A percentile compares a stretch with the other conserved stretches of the same genome.
Conservation (phyloP, 2,329 filamentous ascomycete species). For the Ascochyta lentis region DNA sequence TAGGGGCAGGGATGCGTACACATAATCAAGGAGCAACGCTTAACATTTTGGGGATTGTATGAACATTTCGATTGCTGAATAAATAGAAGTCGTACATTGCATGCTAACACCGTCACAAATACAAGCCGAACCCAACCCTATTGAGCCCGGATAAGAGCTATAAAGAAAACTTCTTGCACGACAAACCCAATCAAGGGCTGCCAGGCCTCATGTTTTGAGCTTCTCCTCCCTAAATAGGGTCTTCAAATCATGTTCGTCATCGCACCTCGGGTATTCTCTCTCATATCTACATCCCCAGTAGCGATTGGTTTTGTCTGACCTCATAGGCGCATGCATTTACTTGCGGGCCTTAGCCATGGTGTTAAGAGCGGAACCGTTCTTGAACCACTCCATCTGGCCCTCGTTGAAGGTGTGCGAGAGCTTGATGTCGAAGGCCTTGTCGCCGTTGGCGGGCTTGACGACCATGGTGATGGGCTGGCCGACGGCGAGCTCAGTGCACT, state of each 20-base stretch:
- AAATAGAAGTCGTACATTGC: conserved; percentile 44
- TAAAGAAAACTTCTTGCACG: conserved; percentile 37
- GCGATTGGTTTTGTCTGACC: conserved; percentile 21
- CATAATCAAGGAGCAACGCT: neutral
- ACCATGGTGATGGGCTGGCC: conserved; percentile 91
- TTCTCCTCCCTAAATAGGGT: conserved; percentile 27
- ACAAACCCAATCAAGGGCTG: conserved; percentile 23
- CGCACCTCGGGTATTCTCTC: conserved; percentile 32
- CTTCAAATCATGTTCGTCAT: conserved; percentile 25
- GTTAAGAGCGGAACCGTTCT: conserved; percentile 96
- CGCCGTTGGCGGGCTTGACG: conserved; percentile 88
- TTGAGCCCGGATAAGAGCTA: conserved; percentile 35
- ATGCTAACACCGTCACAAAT: conserved; percentile 49
- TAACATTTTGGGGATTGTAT: neutral
- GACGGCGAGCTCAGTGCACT: conserved; percentile 87
- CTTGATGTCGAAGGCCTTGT: conserved; percentile 76
- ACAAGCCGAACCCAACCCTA: conserved; percentile 44
- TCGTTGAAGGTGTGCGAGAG: conserved; percentile 98
- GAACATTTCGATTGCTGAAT: conserved; percentile 19
- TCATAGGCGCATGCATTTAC: conserved; percentile 21
- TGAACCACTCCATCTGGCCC: conserved; percentile 98
- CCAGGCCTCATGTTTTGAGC: conserved; percentile 27
- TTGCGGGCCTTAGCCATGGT: conserved; percentile 84
- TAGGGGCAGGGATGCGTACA: neutral
- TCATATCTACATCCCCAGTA: conserved; percentile 45